These are phyloP conservation scores for Kwoniella bestiolae DNA, from an alignment of 768 basidiomycete genomes.

Conservation along the genomic window DNA sequence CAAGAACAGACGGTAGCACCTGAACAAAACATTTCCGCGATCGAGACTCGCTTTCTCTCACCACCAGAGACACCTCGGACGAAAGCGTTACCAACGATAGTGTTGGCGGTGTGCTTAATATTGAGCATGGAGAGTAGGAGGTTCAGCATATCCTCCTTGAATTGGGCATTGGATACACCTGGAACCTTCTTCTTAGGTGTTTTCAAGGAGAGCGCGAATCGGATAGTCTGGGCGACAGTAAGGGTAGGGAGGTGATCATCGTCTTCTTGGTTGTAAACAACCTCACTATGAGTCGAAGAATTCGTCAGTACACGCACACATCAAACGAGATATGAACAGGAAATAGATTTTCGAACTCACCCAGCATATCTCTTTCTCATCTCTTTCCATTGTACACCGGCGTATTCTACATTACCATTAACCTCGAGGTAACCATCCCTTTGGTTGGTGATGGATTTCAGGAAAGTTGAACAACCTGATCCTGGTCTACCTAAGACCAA, in stretches of 20 bases:
- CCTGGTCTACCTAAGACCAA: conserved; percentile 83
- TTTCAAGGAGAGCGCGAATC: conserved; percentile 66
- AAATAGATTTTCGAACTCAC: conserved; percentile 77
- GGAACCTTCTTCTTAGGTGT: conserved; percentile 67
- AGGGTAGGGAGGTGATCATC: conserved; percentile 85
- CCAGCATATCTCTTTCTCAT: conserved; percentile 71
- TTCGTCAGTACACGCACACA: conserved; percentile 37
- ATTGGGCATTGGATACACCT: conserved; percentile 60
- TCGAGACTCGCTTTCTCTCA: conserved; percentile 61
- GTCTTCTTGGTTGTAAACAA: conserved; percentile 68
- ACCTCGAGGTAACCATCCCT: conserved; percentile 70
- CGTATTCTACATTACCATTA: conserved; percentile 74
- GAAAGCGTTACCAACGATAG: conserved; percentile 59
- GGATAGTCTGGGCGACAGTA: conserved; percentile 61
- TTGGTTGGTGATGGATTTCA: conserved; percentile 80
- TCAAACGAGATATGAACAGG: conserved; percentile 36
- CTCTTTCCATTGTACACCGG: conserved; percentile 71
- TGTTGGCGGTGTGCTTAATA: conserved; percentile 60
- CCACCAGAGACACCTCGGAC: conserved; percentile 61
- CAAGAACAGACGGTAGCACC: conserved; percentile 57
- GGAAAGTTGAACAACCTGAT: conserved; percentile 80
- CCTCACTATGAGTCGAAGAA: conserved; percentile 41
- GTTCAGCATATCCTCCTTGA: conserved; percentile 59
- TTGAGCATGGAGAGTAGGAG: conserved; percentile 64
- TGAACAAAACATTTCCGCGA: conserved; percentile 59